phyloP scores from a whole-genome alignment of 129 eudicot genomes.

The Centella asiatica region DNA sequence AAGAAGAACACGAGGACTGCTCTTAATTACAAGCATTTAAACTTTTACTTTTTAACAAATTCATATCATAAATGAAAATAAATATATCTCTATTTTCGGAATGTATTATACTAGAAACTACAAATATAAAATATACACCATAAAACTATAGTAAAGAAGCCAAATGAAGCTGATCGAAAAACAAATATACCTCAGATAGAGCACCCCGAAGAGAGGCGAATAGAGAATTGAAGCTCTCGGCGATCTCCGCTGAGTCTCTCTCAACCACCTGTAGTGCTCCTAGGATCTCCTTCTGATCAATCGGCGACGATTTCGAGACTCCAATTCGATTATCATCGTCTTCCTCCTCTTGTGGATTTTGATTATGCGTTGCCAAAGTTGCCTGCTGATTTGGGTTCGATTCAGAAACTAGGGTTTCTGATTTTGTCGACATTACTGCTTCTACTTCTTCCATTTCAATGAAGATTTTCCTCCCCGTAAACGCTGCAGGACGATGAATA shows the following conservation, averaged over 20 bases:
- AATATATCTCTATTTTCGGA: not conserved
- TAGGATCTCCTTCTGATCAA: slow-evolving; percentile 39
- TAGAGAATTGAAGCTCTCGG: slow-evolving; percentile 75
- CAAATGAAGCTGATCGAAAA: not conserved
- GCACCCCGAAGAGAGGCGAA: slow-evolving; percentile 75
- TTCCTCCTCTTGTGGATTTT: slow-evolving; percentile 8
- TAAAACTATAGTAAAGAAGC: not conserved
- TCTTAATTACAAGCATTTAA: too few relatives aligned
- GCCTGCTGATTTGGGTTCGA: slow-evolving; percentile 11
- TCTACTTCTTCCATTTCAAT: slow-evolving; percentile 18
- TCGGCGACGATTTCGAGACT: slow-evolving; percentile 16
- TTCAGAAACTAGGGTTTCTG: slow-evolving; percentile 26
- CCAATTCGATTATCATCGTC: slow-evolving; percentile 6
- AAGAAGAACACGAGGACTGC: too few relatives aligned
- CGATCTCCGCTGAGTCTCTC: slow-evolving; percentile 79
- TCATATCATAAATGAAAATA: not conserved
- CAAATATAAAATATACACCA: not conserved
- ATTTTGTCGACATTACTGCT: slow-evolving; percentile 19
- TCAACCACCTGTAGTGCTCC: slow-evolving; percentile 71
- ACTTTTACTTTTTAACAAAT: not conserved
- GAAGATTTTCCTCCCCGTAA: not conserved
- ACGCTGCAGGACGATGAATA: too few relatives aligned
- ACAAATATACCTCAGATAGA: slow-evolving; percentile 54
- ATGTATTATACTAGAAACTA: not conserved
- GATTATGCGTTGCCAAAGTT: not conserved